Evolutionary conservation across 2,329 filamentous ascomycete genomes (phyloP).

Genomic region (Stemphylium vesicarium): DNA sequence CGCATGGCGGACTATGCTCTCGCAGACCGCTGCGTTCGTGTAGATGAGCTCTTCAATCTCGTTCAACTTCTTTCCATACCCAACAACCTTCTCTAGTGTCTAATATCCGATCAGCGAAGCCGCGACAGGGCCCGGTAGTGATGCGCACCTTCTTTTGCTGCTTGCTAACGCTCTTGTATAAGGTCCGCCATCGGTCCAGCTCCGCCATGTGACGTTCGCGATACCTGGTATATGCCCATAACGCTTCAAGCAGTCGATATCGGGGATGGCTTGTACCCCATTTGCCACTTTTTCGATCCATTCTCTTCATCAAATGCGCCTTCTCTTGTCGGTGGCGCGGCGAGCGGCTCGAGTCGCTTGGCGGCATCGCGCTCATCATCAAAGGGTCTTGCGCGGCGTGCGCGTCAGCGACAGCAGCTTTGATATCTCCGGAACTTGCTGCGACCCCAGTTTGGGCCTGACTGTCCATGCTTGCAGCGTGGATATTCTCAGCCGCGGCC

Average conservation of each 20-base stretch:
- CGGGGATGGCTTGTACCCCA: slow-evolving; percentile 26
- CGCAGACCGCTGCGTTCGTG: slow-evolving; percentile 56
- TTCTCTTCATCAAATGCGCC: slow-evolving; percentile 24
- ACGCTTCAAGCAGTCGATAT: slow-evolving; percentile 28
- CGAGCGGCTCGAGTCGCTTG: neutral
- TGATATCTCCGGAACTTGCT: neutral
- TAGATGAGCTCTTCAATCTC: slow-evolving; percentile 53
- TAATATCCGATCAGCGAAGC: neutral
- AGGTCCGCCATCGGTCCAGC: slow-evolving; percentile 27
- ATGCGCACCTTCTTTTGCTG: slow-evolving; percentile 30
- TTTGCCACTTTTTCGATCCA: slow-evolving; percentile 25
- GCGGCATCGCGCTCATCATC: slow-evolving; percentile 18
- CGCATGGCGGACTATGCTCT: slow-evolving; percentile 54
- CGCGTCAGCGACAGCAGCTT: neutral
- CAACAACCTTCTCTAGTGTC: slow-evolving; percentile 26
- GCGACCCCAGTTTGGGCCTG: neutral
- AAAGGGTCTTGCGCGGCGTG: slow-evolving; percentile 12
- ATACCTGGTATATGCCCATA: slow-evolving; percentile 28
- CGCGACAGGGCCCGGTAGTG: neutral
- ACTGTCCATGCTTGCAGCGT: neutral
- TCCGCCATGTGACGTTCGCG: slow-evolving; percentile 27
- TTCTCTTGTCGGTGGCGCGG: slow-evolving; percentile 28
- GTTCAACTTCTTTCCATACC: slow-evolving; percentile 52
- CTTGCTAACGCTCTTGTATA: slow-evolving; percentile 32
- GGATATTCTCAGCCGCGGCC: neutral